Conservation (phyloP, 2,329 filamentous ascomycete genomes). For the Tolypocladium paradoxum region DNA sequence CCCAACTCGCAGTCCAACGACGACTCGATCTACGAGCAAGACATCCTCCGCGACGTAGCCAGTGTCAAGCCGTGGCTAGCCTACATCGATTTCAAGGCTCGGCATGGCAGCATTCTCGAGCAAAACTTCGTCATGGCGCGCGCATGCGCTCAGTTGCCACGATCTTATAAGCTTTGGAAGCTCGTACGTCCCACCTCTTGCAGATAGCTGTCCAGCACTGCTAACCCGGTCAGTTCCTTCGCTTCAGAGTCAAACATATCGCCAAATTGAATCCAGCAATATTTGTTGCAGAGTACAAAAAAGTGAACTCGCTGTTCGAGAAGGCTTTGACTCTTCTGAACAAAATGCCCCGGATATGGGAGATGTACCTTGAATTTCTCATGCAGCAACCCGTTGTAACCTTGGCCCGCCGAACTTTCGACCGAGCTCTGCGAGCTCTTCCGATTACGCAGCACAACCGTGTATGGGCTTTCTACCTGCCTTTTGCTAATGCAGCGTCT, state of each 20-base stretch:
- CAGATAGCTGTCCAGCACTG: slow-evolving; percentile 1
- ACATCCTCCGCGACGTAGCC: slow-evolving; percentile 74
- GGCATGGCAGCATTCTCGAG: slow-evolving; percentile 75
- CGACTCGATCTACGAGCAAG: slow-evolving; percentile 93
- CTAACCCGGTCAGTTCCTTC: slow-evolving; percentile 55
- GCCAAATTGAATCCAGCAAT: slow-evolving; percentile 72
- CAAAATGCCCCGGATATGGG: slow-evolving; percentile 98
- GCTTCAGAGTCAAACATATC: slow-evolving; percentile 72
- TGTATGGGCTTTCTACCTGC: slow-evolving; percentile 85
- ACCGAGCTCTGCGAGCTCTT: slow-evolving; percentile 80
- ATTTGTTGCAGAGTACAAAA: slow-evolving; percentile 72
- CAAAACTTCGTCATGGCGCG: slow-evolving; percentile 83
- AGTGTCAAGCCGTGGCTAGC: slow-evolving; percentile 91
- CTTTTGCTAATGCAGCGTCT: slow-evolving; percentile 83
- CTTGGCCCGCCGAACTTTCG: slow-evolving; percentile 75
- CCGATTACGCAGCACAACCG: slow-evolving; percentile 92
- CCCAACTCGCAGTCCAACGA: slow-evolving; percentile 54
- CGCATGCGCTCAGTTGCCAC: slow-evolving; percentile 77
- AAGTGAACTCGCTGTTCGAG: slow-evolving; percentile 93
- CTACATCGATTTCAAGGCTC: slow-evolving; percentile 83
- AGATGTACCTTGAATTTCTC: slow-evolving; percentile 89
- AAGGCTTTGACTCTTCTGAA: slow-evolving; percentile 85
- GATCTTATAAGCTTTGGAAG: slow-evolving; percentile 98
- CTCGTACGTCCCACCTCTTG: slow-evolving; percentile 44
- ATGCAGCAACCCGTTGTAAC: slow-evolving; percentile 88